Evolutionary conservation across 306 rosid genomes (phyloP), one percentile per base, ranked within the genome.

Genomic region (Sechiopsis laciniata): DNA sequence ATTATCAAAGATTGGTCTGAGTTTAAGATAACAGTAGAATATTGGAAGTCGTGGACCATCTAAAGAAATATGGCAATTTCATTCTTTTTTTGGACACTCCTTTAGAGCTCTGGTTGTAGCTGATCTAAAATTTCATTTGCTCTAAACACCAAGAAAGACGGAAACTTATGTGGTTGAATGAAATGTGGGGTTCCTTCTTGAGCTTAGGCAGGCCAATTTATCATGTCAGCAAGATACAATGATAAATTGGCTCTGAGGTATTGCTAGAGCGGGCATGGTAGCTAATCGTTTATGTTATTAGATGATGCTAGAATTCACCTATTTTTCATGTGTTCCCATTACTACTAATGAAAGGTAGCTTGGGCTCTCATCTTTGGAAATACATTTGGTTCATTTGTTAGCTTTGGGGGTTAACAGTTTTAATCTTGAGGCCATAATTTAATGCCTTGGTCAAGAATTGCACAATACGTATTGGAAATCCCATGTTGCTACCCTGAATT

Each of bases 361-460:
- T 26, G 32, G 56, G 56, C 56, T 15, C 56, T 5, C 56, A 53
- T 4, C n/a, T 53, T 53, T 53, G 57, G 57, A 53, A 16, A 16
- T n/a, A 53, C 21, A n/a, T 52, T 5, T 53, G 57, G 57, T 16
- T 53, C 57, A n/a, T 53, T 53, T 53, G 10, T 53, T 53, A 16
- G 20, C n/a, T 53, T 53, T 53, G 21, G 10, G 20, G 57, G 57
- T 53, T n/a, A 9, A 0, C 57, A 6, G 2, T 53, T 53, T 37
- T 59, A 59, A 24, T 4, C 40, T 59, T 14, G 17, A 60, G 66
- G 42, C 10, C 17, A 40, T 60, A 13, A 60, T 60, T 60, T 26
- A 26, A 14, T 60, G 66, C 19, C 59, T n/a, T n/a, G 24, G 59
- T 40, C 66, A 60, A 60, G 45, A 60, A 60, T 60, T 24, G 40